Percentiles rank a stretch among this genome's conserved stretches.
These are phyloP conservation scores for Kodamaea ohmeri DNA, from an alignment of 1,139 yeast species.

Conservation along the genomic window DNA sequence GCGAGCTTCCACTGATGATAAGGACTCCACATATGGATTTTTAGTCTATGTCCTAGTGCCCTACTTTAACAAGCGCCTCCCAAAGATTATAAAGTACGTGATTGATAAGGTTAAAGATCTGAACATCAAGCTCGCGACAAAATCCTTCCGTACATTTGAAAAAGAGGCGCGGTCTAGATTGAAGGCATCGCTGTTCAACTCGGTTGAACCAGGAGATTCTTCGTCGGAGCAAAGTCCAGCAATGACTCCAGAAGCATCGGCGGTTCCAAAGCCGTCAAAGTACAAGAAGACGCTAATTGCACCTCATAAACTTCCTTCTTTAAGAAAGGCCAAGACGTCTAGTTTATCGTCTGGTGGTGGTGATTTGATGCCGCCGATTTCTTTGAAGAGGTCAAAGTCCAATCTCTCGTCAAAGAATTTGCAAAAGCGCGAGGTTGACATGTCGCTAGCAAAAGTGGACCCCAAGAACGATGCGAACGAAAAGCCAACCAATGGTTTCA, in stretches of 20 bases:
- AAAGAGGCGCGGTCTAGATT: slow-evolving; percentile 11
- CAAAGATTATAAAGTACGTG: slow-evolving; percentile 45
- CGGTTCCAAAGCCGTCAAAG: slow-evolving; percentile 14
- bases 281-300: slow-evolving; percentile 21
- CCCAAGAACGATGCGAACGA: slow-evolving; percentile 5
- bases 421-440: slow-evolving; percentile 49
- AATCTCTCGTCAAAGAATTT: slow-evolving; percentile 41
- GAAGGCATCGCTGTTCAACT: slow-evolving; percentile 2
- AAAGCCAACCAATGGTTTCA: slow-evolving; percentile 15
- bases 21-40: slow-evolving; percentile 46
- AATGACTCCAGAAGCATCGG: slow-evolving; percentile 1
- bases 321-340: slow-evolving; percentile 16
- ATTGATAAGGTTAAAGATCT: slow-evolving; percentile 51
- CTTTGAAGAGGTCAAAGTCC: slow-evolving; percentile 42
- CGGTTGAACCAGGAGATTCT: background rate
- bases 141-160: slow-evolving; percentile 15
- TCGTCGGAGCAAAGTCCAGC: background rate
- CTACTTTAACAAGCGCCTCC: slow-evolving; percentile 49
- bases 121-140: slow-evolving; percentile 30
- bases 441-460: slow-evolving; percentile 22
- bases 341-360: slow-evolving; percentile 14
- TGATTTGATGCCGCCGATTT: slow-evolving; percentile 30
- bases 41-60: slow-evolving; percentile 55
- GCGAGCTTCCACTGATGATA: slow-evolving; percentile 25
- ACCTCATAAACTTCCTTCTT: slow-evolving; percentile 19